Evolutionary conservation across 805 yeast species (phyloP).

Genomic region (Lipomyces yamanashiensis): DNA sequence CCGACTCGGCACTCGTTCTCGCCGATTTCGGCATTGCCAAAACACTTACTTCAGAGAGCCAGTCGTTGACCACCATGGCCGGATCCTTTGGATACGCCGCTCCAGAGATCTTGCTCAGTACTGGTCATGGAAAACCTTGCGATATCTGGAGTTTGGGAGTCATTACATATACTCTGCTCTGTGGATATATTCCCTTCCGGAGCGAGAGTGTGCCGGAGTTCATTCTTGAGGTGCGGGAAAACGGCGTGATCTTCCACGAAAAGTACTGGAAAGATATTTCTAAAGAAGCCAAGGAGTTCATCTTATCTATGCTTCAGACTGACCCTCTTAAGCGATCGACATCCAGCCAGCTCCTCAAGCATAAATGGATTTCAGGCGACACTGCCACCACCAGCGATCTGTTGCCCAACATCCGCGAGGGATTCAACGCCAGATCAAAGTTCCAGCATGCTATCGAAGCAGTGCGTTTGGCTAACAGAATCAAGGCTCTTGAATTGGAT

Average conservation of each 20-base stretch:
- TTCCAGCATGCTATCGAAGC: conserved; percentile 85
- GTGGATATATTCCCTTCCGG: conserved; percentile 91
- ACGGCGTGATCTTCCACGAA: conserved; percentile 81
- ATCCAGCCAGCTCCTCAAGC: conserved; percentile 57
- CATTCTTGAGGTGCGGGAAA: conserved; percentile 75
- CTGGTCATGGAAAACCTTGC: conserved; percentile 93
- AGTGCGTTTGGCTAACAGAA: conserved; percentile 78
- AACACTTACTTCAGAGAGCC: conserved; percentile 62
- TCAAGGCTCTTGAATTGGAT: conserved; percentile 66
- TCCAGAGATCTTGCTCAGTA: conserved; percentile 82
- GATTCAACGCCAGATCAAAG: conserved; percentile 81
- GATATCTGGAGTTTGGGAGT: conserved; percentile 97
- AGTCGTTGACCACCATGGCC: conserved; percentile 70
- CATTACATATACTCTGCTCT: conserved; percentile 83
- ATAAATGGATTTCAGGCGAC: conserved; percentile 69
- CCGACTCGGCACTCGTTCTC: conserved; percentile 73
- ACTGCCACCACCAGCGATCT: conserved; percentile 61
- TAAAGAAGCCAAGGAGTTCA: conserved; percentile 78
- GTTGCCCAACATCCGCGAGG: conserved; percentile 77
- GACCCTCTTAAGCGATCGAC: conserved; percentile 74
- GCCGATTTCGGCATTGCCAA: conserved; percentile 98
- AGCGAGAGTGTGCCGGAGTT: conserved; percentile 84
- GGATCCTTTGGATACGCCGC: conserved; percentile 98
- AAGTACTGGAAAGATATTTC: conserved; percentile 86
- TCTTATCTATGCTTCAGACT: conserved; percentile 68